A percentile compares a stretch with the other conserved stretches of the same genome.
phyloP scores from a whole-genome alignment of 441 rosid genomes.

The Euphorbia schlechtendalii region DNA sequence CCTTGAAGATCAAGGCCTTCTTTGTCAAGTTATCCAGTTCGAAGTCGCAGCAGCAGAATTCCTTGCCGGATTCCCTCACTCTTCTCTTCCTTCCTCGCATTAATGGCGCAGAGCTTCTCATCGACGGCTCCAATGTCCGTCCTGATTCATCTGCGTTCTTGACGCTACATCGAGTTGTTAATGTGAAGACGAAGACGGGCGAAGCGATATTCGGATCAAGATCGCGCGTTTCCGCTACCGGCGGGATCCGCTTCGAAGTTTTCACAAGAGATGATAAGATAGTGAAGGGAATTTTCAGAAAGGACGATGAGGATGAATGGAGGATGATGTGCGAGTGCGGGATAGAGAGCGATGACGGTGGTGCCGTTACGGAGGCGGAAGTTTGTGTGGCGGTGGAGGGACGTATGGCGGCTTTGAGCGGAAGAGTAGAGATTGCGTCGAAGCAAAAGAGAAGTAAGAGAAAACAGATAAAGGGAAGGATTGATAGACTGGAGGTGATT shows the following conservation, averaged over 20 bases:
- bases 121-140: constrained; percentile 49
- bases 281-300: constrained; percentile 48
- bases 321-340: constrained; percentile 46
- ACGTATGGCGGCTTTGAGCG: constrained; percentile 35
- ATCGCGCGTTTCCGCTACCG: constrained; percentile 44
- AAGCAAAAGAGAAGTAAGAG: constrained; percentile 20
- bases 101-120: constrained; percentile 39
- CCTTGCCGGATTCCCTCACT: constrained; percentile 57
- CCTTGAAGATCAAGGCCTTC: constrained; percentile 51
- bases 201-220: constrained; percentile 53
- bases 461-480: constrained; percentile 10
- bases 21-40: constrained; percentile 42
- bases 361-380: constrained; percentile 28
- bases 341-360: constrained; percentile 22
- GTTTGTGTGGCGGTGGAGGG: constrained; percentile 64
- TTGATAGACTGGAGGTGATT: constrained; percentile 50
- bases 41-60: too few species aligned
- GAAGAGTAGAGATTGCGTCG: constrained; percentile 34
- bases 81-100: constrained; percentile 58
- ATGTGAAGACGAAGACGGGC: constrained; percentile 24
- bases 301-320: constrained; percentile 45
- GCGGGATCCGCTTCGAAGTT: constrained; percentile 65
- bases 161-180: constrained; percentile 48
- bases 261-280: constrained; percentile 51
- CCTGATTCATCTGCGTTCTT: constrained; percentile 51